Conservation (phyloP, 306 rosid genomes). For the Corylus avellana region DNA sequence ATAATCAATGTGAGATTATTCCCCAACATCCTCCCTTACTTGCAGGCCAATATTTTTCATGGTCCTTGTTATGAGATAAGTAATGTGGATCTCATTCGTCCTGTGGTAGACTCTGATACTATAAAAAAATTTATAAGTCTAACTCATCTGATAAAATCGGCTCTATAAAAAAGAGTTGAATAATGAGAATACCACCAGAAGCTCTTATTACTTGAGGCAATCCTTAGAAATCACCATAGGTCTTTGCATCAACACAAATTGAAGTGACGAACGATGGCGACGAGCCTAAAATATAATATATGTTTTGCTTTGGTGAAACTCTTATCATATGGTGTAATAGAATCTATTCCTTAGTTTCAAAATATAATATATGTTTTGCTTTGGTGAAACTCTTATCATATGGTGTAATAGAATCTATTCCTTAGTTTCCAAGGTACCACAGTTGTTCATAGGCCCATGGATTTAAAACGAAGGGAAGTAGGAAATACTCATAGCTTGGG, state of each 20-base stretch:
- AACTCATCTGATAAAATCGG: no score
- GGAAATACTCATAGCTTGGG: neutral
- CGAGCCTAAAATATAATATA: neutral
- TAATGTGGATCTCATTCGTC: no score
- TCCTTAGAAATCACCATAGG: no score
- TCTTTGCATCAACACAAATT: no score
- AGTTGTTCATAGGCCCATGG: neutral
- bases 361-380: neutral
- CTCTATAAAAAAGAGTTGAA: no score
- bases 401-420: neutral
- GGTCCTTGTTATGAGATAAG: rapidly evolving
- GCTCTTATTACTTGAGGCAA: no score
- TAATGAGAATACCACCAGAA: no score
- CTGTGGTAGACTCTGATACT: no score
- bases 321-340: neutral
- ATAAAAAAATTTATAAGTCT: no score
- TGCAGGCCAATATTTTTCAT: no score
- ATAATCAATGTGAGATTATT: no score
- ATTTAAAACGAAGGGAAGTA: conserved; percentile 9
- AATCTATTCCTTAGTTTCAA: conserved; percentile 14
- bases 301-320: conserved; percentile 12
- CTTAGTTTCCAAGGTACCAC: conserved; percentile 31
- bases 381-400: neutral
- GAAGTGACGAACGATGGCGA: neutral
- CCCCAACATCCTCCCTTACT: no score